Base-by-base conservation (phyloP, 208 protist genomes). In the Wallacemonas sp. region DNA sequence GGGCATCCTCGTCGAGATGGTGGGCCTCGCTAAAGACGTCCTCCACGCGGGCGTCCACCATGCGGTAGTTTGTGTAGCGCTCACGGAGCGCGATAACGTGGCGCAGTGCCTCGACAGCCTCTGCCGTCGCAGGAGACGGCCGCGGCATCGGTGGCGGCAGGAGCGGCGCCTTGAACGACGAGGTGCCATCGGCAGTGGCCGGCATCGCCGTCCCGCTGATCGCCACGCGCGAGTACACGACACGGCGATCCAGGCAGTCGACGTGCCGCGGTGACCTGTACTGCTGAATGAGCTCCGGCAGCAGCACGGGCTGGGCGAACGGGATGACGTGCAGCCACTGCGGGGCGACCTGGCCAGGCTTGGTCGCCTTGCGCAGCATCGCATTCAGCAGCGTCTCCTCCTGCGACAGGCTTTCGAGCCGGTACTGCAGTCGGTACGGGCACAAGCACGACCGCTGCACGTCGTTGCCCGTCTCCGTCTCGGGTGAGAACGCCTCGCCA, bases 351-450 rank as follows among this genome's bases (percentile, higher is more conserved):
- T 55, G 27, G 36, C 70, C 72, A n/a, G 69, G 76, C 55, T 94
- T 84, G 17, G 81, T 71, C 12, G 75, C 68, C 64, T 90, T 82
- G 21, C 77, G 74, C 27, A 93, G 65, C 30, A 95, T 55, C 2
- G 78, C 68, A 46, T 93, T 93, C 44, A 97, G 70, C 61, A 97
- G 70, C 27, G 70, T 81, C 65, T 90, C 80, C 61, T 97, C 92
- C 56, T 96, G 87, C 19, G 79, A 29, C 8, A 95, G 74, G 52
- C 75, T 75, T 66, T 96, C 88, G 39, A 84, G 76, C 24, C 80
- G 83, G 72, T 94, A 97, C 55, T 94, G 78, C 32, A 96, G 78
- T n/a, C 92, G 92, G 61, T 81, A 88, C 68, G 85, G 70, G 64
- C 83, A 94, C 34, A 95, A 74, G 65, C 78, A 78, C 44, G 74